Percentiles rank a stretch among this genome's conserved stretches.
Evolutionary conservation across 148 eudicot genomes (phyloP).

Genomic region (Chenopodium album): DNA sequence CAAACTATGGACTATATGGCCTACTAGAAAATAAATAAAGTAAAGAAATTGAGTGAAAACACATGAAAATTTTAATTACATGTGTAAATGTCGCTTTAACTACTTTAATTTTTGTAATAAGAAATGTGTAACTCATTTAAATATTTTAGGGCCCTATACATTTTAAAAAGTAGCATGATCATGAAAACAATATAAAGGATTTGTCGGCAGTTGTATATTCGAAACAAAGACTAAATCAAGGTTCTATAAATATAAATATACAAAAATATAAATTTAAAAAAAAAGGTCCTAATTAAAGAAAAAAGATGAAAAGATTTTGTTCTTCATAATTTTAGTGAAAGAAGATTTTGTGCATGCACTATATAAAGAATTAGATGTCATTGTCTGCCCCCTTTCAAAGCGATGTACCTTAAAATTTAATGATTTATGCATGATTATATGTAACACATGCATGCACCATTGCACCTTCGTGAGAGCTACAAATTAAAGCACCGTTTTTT

Average conservation of each 20-base stretch:
- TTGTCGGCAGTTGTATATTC: slow-evolving; percentile 21
- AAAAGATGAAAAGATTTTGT: not conserved
- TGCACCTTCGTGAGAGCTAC: slow-evolving; percentile 9
- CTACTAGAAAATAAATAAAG: not conserved
- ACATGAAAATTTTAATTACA: not conserved
- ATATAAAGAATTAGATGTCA: not conserved
- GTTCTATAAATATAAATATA: not conserved
- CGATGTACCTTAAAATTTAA: too few relatives aligned
- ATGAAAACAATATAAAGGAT: not conserved
- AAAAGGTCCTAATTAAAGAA: not conserved
- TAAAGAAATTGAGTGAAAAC: not conserved
- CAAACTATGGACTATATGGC: not conserved
- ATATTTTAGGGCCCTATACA: not conserved
- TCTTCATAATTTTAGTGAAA: not conserved
- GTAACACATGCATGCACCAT: not conserved
- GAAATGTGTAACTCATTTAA: not conserved
- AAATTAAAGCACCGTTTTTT: not conserved
- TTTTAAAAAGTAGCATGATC: not conserved
- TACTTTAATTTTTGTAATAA: not conserved
- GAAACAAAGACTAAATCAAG: not conserved
- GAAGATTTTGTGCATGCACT: slow-evolving; percentile 8
- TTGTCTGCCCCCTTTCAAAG: not conserved
- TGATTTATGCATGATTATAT: not conserved
- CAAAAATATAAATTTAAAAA: not conserved
- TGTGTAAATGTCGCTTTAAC: not conserved